phyloP scores from a whole-genome alignment of 768 basidiomycete species.

The Lactarius hengduanensis region DNA sequence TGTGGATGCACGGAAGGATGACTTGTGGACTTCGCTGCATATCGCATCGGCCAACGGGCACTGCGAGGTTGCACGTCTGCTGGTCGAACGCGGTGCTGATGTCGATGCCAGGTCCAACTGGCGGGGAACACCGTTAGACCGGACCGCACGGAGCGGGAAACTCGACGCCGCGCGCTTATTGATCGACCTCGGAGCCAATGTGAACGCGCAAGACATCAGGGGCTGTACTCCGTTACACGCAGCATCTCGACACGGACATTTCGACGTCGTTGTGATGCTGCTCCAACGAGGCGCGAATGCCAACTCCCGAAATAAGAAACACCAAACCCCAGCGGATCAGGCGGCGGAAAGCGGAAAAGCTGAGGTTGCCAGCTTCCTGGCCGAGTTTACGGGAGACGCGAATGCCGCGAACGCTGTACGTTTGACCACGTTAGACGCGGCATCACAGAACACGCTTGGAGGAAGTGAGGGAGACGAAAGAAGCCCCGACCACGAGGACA shows the following conservation, averaged over 20 bases:
- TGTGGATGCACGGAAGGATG: neutral
- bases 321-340: neutral
- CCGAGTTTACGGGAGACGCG: neutral
- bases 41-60: neutral
- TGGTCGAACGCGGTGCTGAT: neutral
- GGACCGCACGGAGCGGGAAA: constrained; percentile 1
- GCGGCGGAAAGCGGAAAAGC: neutral
- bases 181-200: constrained; percentile 10
- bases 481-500: too few relatives aligned
- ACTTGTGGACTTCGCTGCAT: constrained; percentile 11
- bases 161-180: neutral
- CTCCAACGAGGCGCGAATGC: neutral
- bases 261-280: neutral
- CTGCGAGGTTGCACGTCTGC: neutral
- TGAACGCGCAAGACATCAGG: neutral
- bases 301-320: neutral
- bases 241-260: neutral
- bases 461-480: neutral
- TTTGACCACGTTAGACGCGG: neutral
- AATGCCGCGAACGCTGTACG: neutral
- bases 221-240: constrained; percentile 5
- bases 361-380: constrained; percentile 8
- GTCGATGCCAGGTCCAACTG: neutral
- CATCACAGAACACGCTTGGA: neutral
- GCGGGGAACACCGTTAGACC: constrained; percentile 5